phyloP scores from a whole-genome alignment of 1,139 yeast genomes.

The Kodamaea alishanica region DNA sequence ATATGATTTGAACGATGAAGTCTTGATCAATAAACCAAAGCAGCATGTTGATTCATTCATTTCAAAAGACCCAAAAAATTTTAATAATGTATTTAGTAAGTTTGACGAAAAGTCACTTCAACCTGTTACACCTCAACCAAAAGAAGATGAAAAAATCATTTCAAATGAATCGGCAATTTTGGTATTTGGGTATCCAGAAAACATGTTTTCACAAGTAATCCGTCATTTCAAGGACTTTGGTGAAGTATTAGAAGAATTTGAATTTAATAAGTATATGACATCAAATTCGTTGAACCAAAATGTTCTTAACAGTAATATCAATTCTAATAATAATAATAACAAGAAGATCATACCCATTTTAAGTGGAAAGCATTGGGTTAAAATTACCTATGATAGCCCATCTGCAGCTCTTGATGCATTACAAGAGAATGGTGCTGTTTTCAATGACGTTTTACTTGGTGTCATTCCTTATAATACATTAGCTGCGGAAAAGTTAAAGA shows the following conservation, averaged over 20 bases:
- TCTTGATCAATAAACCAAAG: conserved; percentile 31
- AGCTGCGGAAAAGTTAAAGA: conserved; percentile 61
- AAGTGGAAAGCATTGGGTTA: conserved; percentile 86
- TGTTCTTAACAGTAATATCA: conserved; percentile 4
- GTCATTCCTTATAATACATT: conserved; percentile 66
- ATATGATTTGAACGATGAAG: conserved; percentile 51
- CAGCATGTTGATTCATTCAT: conserved; percentile 34
- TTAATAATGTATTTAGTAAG: conserved; percentile 44
- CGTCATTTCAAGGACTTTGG: conserved; percentile 82
- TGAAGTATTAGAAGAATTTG: conserved; percentile 70
- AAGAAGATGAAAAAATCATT: conserved; percentile 9
- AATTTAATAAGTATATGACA: conserved; percentile 22
- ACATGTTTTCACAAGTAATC: conserved; percentile 61
- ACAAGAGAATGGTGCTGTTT: conserved; percentile 72
- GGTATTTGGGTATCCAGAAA: conserved; percentile 87
- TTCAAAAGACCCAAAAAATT: conserved; percentile 46
- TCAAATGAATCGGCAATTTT: conserved; percentile 62
- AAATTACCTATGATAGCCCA: conserved; percentile 74
- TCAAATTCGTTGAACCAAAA: not conserved
- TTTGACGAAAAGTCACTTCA: conserved; percentile 13
- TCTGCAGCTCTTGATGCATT: conserved; percentile 79
- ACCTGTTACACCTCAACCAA: not conserved
- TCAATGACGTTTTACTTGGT: conserved; percentile 71
- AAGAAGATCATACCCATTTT: conserved; percentile 55
- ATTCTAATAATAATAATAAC: not conserved